phyloP scores from a whole-genome alignment of 306 rosid species.

The Senna tora region DNA sequence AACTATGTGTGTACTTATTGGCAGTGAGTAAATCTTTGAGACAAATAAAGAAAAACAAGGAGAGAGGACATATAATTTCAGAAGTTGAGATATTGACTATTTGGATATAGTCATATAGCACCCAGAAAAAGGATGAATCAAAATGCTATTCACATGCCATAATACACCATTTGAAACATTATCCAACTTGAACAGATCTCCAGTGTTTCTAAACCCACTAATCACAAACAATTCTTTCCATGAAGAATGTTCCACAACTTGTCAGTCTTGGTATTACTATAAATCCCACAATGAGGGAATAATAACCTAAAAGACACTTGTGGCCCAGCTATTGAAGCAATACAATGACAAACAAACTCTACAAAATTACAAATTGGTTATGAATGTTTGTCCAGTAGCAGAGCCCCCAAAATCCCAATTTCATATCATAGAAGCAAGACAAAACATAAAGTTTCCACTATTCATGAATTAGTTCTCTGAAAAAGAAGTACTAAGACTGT shows the following conservation, averaged over 20 bases:
- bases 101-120: neutral
- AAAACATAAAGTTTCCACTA: slow-evolving; percentile 1
- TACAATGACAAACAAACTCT: neutral
- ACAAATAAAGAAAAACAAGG: neutral
- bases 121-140: neutral
- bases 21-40: neutral
- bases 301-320: slow-evolving; percentile 5
- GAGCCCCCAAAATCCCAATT: slow-evolving; percentile 18
- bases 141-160: neutral
- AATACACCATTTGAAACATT: neutral
- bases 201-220: neutral
- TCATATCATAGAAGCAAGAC: slow-evolving; percentile 20
- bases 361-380: slow-evolving; percentile 8
- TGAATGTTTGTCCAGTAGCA: slow-evolving; percentile 10
- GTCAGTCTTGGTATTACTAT: neutral
- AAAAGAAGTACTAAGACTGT: neutral
- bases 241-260: neutral
- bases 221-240: neutral
- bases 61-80: neutral
- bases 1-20: neutral
- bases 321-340: neutral
- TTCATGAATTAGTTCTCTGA: slow-evolving; percentile 10
- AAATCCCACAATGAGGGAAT: neutral
- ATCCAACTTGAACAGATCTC: neutral
- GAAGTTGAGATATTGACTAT: neutral